phyloP scores from a whole-genome alignment of 345 rosid species.

The Physaria fendleri region DNA sequence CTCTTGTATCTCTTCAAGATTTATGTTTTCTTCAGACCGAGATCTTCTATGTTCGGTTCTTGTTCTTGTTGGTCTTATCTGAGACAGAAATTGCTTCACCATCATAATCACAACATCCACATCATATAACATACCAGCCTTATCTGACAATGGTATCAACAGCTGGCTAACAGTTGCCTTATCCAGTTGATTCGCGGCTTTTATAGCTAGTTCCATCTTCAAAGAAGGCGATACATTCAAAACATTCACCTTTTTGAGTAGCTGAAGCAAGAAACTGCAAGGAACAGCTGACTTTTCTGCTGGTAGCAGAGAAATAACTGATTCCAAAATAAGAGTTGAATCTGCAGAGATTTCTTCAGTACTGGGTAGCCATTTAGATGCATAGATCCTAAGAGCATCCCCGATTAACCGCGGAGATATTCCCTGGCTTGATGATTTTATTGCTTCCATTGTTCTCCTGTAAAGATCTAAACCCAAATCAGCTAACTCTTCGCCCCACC shows the following conservation, averaged over 20 bases:
- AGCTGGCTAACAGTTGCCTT: slow-evolving; percentile 74
- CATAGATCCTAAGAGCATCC: slow-evolving; percentile 71
- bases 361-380: slow-evolving; percentile 63
- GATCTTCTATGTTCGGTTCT: slow-evolving; percentile 77
- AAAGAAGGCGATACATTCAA: slow-evolving; percentile 50
- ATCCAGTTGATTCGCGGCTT: slow-evolving; percentile 72
- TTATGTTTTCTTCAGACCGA: slow-evolving; percentile 74
- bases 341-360: slow-evolving; percentile 34
- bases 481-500: slow-evolving; percentile 97
- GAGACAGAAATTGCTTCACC: slow-evolving; percentile 74
- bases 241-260: slow-evolving; percentile 59
- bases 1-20: slow-evolving; percentile 63
- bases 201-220: slow-evolving; percentile 66
- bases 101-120: slow-evolving; percentile 63
- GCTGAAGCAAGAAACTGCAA: slow-evolving; percentile 69
- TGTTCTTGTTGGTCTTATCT: slow-evolving; percentile 62
- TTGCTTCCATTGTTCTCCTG: slow-evolving; percentile 67
- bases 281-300: slow-evolving; percentile 58
- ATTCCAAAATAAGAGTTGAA: slow-evolving; percentile 64
- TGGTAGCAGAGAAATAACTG: slow-evolving; percentile 71
- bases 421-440: slow-evolving; percentile 59
- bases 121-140: slow-evolving; percentile 51
- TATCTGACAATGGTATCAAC: slow-evolving; percentile 56
- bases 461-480: slow-evolving; percentile 78
- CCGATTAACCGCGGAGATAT: slow-evolving; percentile 58